These are phyloP conservation scores for Tuber calosporum DNA, from an alignment of 495 filamentous ascomycete genomes.

Conservation along the genomic window DNA sequence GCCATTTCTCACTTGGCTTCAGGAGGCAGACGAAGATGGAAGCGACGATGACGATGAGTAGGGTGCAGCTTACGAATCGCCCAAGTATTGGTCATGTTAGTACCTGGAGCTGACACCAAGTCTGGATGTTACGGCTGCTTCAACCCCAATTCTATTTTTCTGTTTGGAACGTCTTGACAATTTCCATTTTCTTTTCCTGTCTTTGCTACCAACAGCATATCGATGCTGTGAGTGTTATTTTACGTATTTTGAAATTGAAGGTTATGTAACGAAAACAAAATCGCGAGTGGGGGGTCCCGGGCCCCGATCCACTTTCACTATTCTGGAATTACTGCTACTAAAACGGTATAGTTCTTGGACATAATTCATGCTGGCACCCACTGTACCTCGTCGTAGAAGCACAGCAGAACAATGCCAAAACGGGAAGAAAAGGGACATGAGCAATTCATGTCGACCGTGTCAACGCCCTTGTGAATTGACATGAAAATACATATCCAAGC, in stretches of 20 bases:
- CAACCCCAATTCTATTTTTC: background rate
- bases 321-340: background rate
- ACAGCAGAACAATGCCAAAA: background rate
- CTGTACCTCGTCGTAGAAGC: background rate
- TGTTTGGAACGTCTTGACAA: background rate
- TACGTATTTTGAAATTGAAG: background rate
- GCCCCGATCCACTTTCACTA: background rate
- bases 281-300: background rate
- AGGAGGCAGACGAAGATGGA: slow-evolving; percentile 81
- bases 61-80: background rate
- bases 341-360: background rate
- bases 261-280: background rate
- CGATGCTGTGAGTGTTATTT: background rate
- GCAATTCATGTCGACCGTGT: background rate
- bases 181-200: background rate
- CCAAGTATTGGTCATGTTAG: background rate
- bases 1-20: slow-evolving; percentile 88
- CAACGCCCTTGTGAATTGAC: background rate
- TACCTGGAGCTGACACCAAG: background rate
- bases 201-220: background rate
- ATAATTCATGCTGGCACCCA: background rate
- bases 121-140: background rate
- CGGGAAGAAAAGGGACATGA: background rate
- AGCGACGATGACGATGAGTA: slow-evolving; percentile 48
- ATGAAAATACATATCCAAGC: background rate